Evolutionary conservation across 2,329 filamentous ascomycete species (phyloP), one percentile per base, ranked within the genome.

Genomic region (Aspergillus sp.): DNA sequence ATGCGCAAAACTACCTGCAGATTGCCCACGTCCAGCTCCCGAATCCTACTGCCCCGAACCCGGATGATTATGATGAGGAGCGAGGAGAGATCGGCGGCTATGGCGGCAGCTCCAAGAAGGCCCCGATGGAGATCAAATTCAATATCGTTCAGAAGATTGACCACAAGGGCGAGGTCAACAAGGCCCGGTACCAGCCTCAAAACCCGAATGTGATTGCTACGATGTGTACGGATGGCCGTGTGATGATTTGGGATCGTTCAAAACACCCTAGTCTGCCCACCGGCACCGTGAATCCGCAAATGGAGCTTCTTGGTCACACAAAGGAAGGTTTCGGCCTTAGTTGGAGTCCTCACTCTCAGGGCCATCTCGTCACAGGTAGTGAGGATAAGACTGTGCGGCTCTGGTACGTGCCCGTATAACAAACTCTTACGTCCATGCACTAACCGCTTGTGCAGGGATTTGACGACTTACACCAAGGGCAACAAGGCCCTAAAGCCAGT

Each of bases 191-290:
- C 69, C 92, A 96, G 73, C 94, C 94, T 11, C 93, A 97, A 71
- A 99, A 99, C 67, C 91, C 93, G 4, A 91, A 99, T 65, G 86
- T 99, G 52, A 95, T 99, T 64, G 94, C 94, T 3, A 96, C 94
- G 0, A 86, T 96, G 74, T 91, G 90, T 59, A 84, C 90, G 7
- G 89, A 96, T 69, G 89, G 90, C 57, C 87, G 85, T 60, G 89
- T 96, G 40, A 85, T 97, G 70, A 85, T 99, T 61, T 99, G 95
- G 76, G 94, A 99, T 76, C 87, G 93, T 60, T 95, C 93, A 49
- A 97, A 96, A 80, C 93, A 97, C 70, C 87, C 87, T 45, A 84
- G 87, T 51, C 78, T 86, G 57, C 91, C 93, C 7, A 82, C 86
- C 22, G 87, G 87, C 54, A 84, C 80, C 48, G 81, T 91, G 51